Evolutionary conservation across 2,329 filamentous ascomycete genomes (phyloP).

Genomic region (Huntiella abstrusa): DNA sequence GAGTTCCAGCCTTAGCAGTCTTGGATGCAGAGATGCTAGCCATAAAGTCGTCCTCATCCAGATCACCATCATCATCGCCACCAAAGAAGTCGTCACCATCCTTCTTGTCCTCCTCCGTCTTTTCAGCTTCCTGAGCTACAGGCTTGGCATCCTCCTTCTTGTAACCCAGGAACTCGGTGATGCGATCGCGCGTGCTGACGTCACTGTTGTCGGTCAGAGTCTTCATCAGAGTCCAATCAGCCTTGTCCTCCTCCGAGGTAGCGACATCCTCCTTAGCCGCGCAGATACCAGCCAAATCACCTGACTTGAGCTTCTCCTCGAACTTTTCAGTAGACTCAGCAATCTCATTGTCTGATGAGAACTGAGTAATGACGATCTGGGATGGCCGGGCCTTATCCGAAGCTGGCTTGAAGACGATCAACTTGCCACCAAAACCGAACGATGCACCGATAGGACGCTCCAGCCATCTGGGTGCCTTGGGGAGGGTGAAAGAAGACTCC

Average conservation of each 20-base stretch:
- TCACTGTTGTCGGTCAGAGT: constrained; percentile 52
- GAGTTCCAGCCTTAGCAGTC: constrained; percentile 80
- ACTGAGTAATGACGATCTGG: constrained; percentile 68
- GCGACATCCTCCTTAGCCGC: constrained; percentile 57
- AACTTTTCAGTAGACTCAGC: constrained; percentile 74
- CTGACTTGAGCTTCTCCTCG: constrained; percentile 60
- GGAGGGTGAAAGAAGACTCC: constrained; percentile 70
- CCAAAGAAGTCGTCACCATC: constrained; percentile 64
- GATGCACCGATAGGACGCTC: constrained; percentile 69
- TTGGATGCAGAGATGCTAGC: constrained; percentile 72
- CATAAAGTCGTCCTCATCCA: constrained; percentile 67
- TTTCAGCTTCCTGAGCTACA: constrained; percentile 19
- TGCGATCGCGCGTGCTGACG: constrained; percentile 58
- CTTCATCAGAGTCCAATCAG: constrained; percentile 88
- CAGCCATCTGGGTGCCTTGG: constrained; percentile 77
- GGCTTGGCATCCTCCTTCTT: constrained; percentile 25
- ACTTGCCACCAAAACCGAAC: constrained; percentile 89
- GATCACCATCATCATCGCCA: constrained; percentile 36
- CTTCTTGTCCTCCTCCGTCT: constrained; percentile 25
- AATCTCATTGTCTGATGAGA: constrained; percentile 71
- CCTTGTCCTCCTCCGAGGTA: constrained; percentile 76
- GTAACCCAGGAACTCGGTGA: constrained; percentile 85
- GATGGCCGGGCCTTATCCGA: constrained; percentile 50
- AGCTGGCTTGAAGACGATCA: constrained; percentile 47
- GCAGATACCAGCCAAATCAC: constrained; percentile 62